Evolutionary conservation across 768 basidiomycete species (phyloP).

Genomic region (Trichaptum fuscoviolaceum): DNA sequence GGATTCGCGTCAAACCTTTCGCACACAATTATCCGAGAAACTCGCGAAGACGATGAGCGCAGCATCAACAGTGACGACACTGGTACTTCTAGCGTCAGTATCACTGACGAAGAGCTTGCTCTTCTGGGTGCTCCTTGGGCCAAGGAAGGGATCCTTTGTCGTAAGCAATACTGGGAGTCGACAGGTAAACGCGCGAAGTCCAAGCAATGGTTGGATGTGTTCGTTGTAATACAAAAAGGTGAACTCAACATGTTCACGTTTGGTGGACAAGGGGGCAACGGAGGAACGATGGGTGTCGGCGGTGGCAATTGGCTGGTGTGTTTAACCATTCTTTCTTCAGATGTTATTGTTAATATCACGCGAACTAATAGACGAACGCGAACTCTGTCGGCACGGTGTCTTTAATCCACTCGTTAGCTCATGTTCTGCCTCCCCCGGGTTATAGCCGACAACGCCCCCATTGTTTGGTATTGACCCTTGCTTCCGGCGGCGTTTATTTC

Average conservation of each 20-base stretch:
- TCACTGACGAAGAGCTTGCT: slow-evolving; percentile 93
- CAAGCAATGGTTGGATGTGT: slow-evolving; percentile 90
- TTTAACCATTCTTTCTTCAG: slow-evolving; percentile 17
- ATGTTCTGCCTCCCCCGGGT: slow-evolving; percentile 84
- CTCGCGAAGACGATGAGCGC: slow-evolving; percentile 83
- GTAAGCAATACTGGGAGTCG: slow-evolving; percentile 93
- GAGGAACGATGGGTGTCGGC: slow-evolving; percentile 61
- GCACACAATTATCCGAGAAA: slow-evolving; percentile 92
- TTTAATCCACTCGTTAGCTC: slow-evolving; percentile 84
- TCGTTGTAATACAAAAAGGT: slow-evolving; percentile 93
- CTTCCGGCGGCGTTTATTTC: slow-evolving; percentile 90
- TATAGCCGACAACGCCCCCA: slow-evolving; percentile 88
- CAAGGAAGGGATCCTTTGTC: slow-evolving; percentile 93
- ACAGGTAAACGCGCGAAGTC: slow-evolving; percentile 79
- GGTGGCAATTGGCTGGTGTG: slow-evolving; percentile 98
- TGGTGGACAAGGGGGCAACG: slow-evolving; percentile 64
- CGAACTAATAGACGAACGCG: slow-evolving; percentile 67
- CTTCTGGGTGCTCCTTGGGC: slow-evolving; percentile 97
- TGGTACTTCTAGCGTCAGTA: slow-evolving; percentile 70
- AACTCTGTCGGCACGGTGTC: slow-evolving; percentile 74
- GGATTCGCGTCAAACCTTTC: slow-evolving; percentile 96
- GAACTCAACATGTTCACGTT: slow-evolving; percentile 96
- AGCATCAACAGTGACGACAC: slow-evolving; percentile 64
- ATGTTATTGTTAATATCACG: slow-evolving; percentile 10
- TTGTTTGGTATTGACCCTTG: slow-evolving; percentile 89